Percentiles rank a stretch among this genome's conserved stretches.
These are phyloP conservation scores for Cerrena zonata DNA, from an alignment of 1,284 basidiomycete species.

Conservation along the genomic window DNA sequence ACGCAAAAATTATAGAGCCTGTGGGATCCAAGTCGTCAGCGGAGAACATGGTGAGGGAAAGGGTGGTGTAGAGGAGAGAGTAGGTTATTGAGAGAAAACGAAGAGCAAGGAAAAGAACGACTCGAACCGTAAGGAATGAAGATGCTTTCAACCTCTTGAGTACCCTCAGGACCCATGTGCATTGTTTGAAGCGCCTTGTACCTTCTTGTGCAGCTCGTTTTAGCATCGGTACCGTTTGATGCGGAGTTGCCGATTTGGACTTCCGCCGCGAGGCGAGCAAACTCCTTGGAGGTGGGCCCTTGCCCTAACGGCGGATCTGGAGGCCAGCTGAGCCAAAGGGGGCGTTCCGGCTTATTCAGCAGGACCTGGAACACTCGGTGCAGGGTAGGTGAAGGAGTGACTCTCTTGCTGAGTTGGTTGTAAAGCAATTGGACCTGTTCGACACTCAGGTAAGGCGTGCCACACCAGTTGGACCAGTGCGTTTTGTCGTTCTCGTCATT, in stretches of 20 bases:
- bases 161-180: conserved; percentile 44
- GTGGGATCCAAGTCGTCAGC: conserved; percentile 11
- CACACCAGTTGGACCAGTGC: conserved; percentile 92
- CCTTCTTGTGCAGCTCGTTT: conserved; percentile 89
- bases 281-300: conserved; percentile 73
- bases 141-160: conserved; percentile 75
- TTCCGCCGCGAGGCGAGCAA: conserved; percentile 74
- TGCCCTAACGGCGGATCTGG: conserved; percentile 53
- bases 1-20: conserved; percentile 80
- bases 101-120: conserved; percentile 18
- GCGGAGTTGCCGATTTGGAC: conserved; percentile 59
- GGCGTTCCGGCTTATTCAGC: conserved; percentile 43
- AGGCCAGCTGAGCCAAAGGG: conserved; percentile 82
- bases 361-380: conserved; percentile 81
- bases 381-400: conserved; percentile 40
- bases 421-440: conserved; percentile 57
- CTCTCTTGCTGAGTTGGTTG: conserved; percentile 47
- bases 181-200: conserved; percentile 78
- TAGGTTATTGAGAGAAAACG: no score
- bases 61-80: no score
- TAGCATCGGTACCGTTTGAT: conserved; percentile 59
- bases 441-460: conserved; percentile 57
- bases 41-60: conserved; percentile 12
- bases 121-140: conserved; percentile 88
- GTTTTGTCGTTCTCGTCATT: conserved; percentile 76